Conservation (phyloP, 257 asterid species). For the Thymus mandschuricus region DNA sequence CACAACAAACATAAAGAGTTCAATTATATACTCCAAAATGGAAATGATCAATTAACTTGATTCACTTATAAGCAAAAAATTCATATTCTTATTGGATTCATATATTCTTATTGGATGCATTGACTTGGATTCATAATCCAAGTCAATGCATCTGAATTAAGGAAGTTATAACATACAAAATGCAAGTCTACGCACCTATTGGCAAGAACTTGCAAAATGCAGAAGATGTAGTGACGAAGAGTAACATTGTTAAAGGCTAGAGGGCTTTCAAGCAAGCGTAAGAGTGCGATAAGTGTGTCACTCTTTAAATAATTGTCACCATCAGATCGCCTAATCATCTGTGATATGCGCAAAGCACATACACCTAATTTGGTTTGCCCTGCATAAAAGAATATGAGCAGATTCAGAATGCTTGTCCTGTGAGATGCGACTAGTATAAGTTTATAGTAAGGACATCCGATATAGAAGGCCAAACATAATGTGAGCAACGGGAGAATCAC, state of each 20-base stretch:
- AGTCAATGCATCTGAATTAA: not conserved
- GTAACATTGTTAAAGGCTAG: slow-evolving; percentile 78
- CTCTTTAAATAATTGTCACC: slow-evolving; percentile 66
- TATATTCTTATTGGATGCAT: too few relatives aligned
- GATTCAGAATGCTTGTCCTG: slow-evolving; percentile 33
- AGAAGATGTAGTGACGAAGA: slow-evolving; percentile 91
- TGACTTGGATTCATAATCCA: slow-evolving; percentile 1
- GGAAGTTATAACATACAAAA: slow-evolving; percentile 17
- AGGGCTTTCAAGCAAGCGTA: slow-evolving; percentile 95
- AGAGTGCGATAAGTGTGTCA: slow-evolving; percentile 77
- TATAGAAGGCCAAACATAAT: not conserved
- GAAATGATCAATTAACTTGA: not conserved
- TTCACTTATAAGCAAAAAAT: not conserved
- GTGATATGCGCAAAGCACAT: slow-evolving; percentile 86
- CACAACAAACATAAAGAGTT: not conserved
- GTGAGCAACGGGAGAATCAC: not conserved
- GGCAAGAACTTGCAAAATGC: slow-evolving; percentile 96
- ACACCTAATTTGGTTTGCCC: slow-evolving; percentile 90
- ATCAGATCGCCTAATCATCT: slow-evolving; percentile 60
- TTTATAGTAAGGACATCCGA: not conserved
- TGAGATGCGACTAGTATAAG: not conserved
- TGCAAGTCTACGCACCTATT: slow-evolving; percentile 60
- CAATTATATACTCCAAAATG: not conserved
- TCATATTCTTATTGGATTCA: slow-evolving; percentile 8
- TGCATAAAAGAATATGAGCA: slow-evolving; percentile 38